Base-by-base conservation (phyloP, 495 filamentous ascomycete genomes). In the Penicillium goetzii region DNA sequence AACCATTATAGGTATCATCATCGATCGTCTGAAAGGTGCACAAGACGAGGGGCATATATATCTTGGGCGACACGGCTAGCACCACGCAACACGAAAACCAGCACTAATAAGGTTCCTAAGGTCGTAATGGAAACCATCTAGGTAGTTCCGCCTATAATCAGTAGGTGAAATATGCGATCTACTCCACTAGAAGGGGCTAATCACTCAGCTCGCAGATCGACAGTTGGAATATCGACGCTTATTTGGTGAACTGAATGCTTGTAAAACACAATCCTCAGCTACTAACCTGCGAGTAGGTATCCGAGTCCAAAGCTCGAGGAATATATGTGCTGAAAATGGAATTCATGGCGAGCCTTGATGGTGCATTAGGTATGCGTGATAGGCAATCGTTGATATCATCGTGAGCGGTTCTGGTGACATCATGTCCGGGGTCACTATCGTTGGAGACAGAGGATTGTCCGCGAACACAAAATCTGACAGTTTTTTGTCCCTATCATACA, bases 321-420 rank as follows among this genome's bases (percentile, higher is more conserved):
- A 55, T 47, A 32, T 19, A 7, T n/a, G 43, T 43, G n/a, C 0
- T 8, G 5, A 11, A n/a, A 41, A 12, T 1, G 14, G 30, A 30
- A 38, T 61, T 28, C 54, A 45, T 50, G 40, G 59, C 23, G 47
- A 34, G 17, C n/a, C 26, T 3, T 9, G 17, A 41, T 54, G 23
- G 26, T 21, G 2, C 9, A 34, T 9, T 25, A n/a, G n/a, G n/a
- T n/a, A n/a, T 19, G 26, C 28, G 17, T 23, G 11, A 32, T 62
- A 43, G 41, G 34, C 41, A 63, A 63, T 67, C 45, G 32, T 56
- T 59, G 40, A 47, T 51, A 60, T 58, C 10, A 41, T 17, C 19
- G 47, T 17, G 6, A 61, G 54, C 19, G 58, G 25, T 45, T 30
- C 17, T 59, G 25, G 32, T 66, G 59, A 66, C 64, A 66, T 66